Conservation (phyloP, 257 asterid species). For the Scutellaria minor region DNA sequence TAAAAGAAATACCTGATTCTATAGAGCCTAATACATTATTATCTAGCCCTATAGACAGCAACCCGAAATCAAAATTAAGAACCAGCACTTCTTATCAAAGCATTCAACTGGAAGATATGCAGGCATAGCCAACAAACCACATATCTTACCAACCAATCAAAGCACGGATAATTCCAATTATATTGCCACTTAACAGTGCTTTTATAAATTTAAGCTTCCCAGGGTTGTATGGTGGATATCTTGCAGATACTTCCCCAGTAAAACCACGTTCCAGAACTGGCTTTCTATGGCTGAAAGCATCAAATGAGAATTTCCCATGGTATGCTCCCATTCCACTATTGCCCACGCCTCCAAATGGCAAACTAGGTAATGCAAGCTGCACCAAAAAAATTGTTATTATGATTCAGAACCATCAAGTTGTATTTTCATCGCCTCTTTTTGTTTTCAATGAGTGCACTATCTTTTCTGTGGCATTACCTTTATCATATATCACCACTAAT, state of each 20-base stretch:
- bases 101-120: slow-evolving; percentile 1
- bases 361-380: slow-evolving; percentile 61
- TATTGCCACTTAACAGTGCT: slow-evolving; percentile 65
- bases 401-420: slow-evolving; percentile 29
- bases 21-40: slow-evolving; percentile 31
- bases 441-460: not conserved
- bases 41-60: slow-evolving; percentile 13
- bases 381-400: slow-evolving; percentile 30
- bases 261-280: slow-evolving; percentile 72
- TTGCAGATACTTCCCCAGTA: slow-evolving; percentile 68
- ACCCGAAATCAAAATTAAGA: not conserved
- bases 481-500: not conserved
- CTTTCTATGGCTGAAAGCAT: slow-evolving; percentile 91
- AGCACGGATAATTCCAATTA: slow-evolving; percentile 62
- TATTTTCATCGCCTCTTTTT: not conserved
- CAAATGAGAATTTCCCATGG: slow-evolving; percentile 89
- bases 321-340: slow-evolving; percentile 96
- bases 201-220: slow-evolving; percentile 61
- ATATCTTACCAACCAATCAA: slow-evolving; percentile 64
- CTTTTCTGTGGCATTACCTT: not conserved
- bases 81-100: not conserved
- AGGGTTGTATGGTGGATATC: slow-evolving; percentile 86
- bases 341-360: slow-evolving; percentile 97
- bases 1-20: slow-evolving; percentile 10
- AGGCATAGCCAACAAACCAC: slow-evolving; percentile 19